Evolutionary conservation across 352 stramenopile species (phyloP), one percentile per base, ranked within the genome.

Genomic region (Globisporangium perplexum): DNA sequence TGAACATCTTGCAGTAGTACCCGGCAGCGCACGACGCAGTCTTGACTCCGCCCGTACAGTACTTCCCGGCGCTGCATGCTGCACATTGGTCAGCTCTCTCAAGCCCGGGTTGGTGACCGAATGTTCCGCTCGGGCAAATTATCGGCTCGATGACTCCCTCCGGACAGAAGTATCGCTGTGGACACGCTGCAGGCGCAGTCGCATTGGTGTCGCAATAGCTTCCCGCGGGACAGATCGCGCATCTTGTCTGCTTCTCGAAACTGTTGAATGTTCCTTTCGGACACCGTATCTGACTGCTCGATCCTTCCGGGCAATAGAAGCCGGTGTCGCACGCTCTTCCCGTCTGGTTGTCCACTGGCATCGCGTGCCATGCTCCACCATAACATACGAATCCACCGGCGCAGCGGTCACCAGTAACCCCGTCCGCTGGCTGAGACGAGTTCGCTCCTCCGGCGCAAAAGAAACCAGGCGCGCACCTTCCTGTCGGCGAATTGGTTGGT

Each of bases 1-100:
- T 92, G 50, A 63, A 67, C 24, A 86, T 36, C 42, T 77, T 89
- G 62, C 86, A 96, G 55, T 90, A 95, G 62, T 88, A 95, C 0
- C 85, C 88, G n/a, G 75, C 72, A 14, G 84, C 62, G 52, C 88
- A 97, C 4, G 69, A 74, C 20, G 72, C 86, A 5, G 84, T 90
- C 26, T 93, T 46, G 3, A 65, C 77, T 4, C 87, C 88, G 24
- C 79, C 72, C 0, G 82, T 59, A 55, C 90, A 97, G 49, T 89
- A 96, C 10, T 81, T 85, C 1, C 83, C 86, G 7, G 83, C 62
- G 20, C 59, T 63, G 47, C 89, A 97, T 1, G 69, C 59, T 14
- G 80, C 74, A 50, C 86, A 97, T 18, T 91, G 71, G 0, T 41
- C 49, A 0, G 76, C 63, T 18, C 53, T 63, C 22, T 70, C 65